Percentiles rank a stretch among this genome's conserved stretches.
phyloP scores from a whole-genome alignment of 2,329 filamentous ascomycete species.

The Sporothrix euskadiensis region DNA sequence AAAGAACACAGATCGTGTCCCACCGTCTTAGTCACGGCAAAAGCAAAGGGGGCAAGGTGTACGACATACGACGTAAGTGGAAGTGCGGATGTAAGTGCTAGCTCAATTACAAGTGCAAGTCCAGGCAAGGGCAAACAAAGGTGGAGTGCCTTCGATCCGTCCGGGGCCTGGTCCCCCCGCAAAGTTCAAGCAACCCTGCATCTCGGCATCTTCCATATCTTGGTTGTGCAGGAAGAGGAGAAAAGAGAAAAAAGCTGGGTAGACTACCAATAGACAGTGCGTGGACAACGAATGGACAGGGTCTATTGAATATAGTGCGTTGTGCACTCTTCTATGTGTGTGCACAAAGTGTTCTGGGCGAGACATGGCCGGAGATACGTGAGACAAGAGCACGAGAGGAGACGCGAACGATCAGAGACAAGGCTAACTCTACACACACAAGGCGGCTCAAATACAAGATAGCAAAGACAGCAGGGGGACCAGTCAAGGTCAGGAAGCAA shows the following conservation, averaged over 20 bases:
- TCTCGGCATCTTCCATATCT: constrained; percentile 6
- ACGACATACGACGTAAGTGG: not conserved
- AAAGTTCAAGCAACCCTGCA: not conserved
- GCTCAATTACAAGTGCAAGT: not conserved
- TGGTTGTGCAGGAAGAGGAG: not conserved
- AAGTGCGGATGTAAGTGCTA: not conserved
- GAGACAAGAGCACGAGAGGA: constrained; percentile 8
- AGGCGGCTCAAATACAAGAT: not conserved
- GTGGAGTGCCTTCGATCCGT: not conserved
- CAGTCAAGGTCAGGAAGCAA: not conserved
- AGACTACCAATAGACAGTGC: not conserved
- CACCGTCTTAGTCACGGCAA: not conserved
- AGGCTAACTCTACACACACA: not conserved
- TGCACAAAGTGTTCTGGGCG: not conserved
- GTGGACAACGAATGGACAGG: not conserved
- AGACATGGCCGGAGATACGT: constrained; percentile 5
- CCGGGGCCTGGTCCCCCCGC: not conserved
- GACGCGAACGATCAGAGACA: not conserved
- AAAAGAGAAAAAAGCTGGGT: not conserved
- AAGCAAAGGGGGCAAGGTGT: not conserved
- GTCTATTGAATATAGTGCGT: not conserved
- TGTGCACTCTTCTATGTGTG: not conserved
- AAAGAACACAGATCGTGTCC: not conserved
- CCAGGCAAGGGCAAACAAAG: not conserved
- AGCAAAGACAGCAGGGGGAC: not conserved